These are phyloP conservation scores for Pyrenula aspistea DNA, from an alignment of 495 filamentous ascomycete species.

Conservation along the genomic window DNA sequence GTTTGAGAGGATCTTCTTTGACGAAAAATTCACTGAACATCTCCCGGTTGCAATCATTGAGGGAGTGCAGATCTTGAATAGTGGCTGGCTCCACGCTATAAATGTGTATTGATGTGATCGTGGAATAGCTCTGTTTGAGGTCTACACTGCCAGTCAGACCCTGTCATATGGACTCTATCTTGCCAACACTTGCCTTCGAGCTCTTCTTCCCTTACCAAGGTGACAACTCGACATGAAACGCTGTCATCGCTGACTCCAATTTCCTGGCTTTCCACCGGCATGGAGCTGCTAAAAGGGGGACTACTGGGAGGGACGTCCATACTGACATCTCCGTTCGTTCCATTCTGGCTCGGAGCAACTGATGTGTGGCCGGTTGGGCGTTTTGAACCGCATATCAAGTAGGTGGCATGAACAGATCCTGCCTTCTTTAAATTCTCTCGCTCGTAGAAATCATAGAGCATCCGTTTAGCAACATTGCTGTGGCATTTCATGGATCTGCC, in stretches of 20 bases:
- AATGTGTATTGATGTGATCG: slow-evolving; percentile 66
- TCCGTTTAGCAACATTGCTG: slow-evolving; percentile 73
- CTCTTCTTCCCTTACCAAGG: slow-evolving; percentile 70
- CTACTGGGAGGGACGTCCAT: slow-evolving; percentile 66
- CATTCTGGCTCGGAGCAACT: slow-evolving; percentile 11
- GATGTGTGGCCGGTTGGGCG: slow-evolving; percentile 6
- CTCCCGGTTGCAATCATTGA: slow-evolving; percentile 57
- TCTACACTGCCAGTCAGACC: slow-evolving; percentile 28
- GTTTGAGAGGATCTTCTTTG: slow-evolving; percentile 51
- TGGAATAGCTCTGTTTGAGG: slow-evolving; percentile 52
- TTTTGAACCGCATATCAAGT: slow-evolving; percentile 61
- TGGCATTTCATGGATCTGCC: slow-evolving; percentile 72
- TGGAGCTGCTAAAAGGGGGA: slow-evolving; percentile 48
- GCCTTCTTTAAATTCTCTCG: slow-evolving; percentile 69
- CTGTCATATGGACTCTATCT: slow-evolving; percentile 1
- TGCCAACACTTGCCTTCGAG: slow-evolving; percentile 45
- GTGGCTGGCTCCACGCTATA: slow-evolving; percentile 70
- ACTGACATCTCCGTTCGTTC: slow-evolving; percentile 28
- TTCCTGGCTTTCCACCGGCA: slow-evolving; percentile 26
- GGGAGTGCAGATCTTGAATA: slow-evolving; percentile 62
- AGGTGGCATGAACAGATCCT: slow-evolving; percentile 70
- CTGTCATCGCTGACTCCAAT: slow-evolving; percentile 5
- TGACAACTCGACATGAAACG: slow-evolving; percentile 39
- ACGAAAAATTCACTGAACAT: slow-evolving; percentile 31
- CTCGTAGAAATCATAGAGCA: slow-evolving; percentile 81